A percentile compares a stretch with the other conserved stretches of the same genome.
phyloP scores from a whole-genome alignment of 2,329 filamentous ascomycete genomes.

The Cordyceps tenuipes region DNA sequence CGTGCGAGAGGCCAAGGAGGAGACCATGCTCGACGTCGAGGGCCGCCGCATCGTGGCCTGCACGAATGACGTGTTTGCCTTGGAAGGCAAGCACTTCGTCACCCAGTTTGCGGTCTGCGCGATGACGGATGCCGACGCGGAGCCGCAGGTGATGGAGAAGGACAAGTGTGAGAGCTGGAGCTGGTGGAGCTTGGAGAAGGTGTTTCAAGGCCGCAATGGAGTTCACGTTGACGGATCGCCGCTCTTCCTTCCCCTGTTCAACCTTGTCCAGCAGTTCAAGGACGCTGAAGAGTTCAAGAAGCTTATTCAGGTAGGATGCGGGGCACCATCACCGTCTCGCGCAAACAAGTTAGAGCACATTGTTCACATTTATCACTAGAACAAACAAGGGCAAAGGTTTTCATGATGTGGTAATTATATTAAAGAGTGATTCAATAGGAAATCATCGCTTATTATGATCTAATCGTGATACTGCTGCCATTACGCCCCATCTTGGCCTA shows the following conservation, averaged over 20 bases:
- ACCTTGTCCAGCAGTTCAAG: background rate
- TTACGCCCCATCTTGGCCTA: background rate
- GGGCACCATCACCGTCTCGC: slow-evolving; percentile 10
- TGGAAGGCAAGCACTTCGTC: slow-evolving; percentile 61
- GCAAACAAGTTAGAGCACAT: slow-evolving; percentile 19
- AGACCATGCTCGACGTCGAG: slow-evolving; percentile 54
- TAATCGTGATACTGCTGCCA: background rate
- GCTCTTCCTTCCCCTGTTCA: background rate
- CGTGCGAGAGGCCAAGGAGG: slow-evolving; percentile 58
- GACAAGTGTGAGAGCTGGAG: slow-evolving; percentile 44
- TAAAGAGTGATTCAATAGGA: background rate
- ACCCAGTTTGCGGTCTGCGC: slow-evolving; percentile 59
- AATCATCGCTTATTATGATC: slow-evolving; percentile 1
- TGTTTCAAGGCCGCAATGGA: slow-evolving; percentile 25
- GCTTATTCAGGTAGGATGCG: background rate
- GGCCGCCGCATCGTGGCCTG: slow-evolving; percentile 46
- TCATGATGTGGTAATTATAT: background rate
- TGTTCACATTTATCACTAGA: background rate
- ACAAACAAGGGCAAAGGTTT: background rate
- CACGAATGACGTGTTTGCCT: slow-evolving; percentile 58
- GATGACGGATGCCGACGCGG: slow-evolving; percentile 35
- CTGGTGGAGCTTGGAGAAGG: slow-evolving; percentile 38
- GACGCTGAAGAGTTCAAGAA: background rate
- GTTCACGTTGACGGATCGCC: background rate
- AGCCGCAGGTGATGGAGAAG: slow-evolving; percentile 42